Conservation (phyloP, 306 rosid species). For the Purshia tridentata region DNA sequence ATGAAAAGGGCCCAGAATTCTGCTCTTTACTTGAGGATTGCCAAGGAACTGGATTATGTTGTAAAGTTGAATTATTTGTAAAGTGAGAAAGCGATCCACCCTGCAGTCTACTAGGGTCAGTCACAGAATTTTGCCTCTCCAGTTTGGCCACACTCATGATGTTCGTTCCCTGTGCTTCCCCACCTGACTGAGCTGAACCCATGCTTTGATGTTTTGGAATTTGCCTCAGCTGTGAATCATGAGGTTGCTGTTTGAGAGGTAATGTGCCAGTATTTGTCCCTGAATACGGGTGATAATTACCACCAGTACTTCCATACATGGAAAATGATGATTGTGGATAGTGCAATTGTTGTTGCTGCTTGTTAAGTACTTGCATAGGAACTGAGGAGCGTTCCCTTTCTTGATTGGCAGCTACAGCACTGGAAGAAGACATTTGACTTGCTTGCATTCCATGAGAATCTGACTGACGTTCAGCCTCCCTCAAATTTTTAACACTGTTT, state of each 20-base stretch:
- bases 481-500: slow-evolving; percentile 45
- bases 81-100: slow-evolving; percentile 59
- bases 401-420: slow-evolving; percentile 48
- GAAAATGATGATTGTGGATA: slow-evolving; percentile 49
- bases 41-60: slow-evolving; percentile 63
- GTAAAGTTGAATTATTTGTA: slow-evolving; percentile 51
- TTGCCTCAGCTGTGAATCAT: slow-evolving; percentile 69
- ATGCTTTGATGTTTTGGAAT: slow-evolving; percentile 59
- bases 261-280: slow-evolving; percentile 56
- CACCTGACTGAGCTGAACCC: slow-evolving; percentile 56
- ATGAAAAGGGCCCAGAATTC: slow-evolving; percentile 43
- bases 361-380: slow-evolving; percentile 61
- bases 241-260: slow-evolving; percentile 59
- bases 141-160: slow-evolving; percentile 44
- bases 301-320: slow-evolving; percentile 56
- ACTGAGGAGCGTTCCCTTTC: slow-evolving; percentile 62
- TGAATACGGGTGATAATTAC: slow-evolving; percentile 60
- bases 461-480: slow-evolving; percentile 43
- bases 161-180: slow-evolving; percentile 47
- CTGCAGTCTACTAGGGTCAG: slow-evolving; percentile 65
- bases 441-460: slow-evolving; percentile 51
- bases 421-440: slow-evolving; percentile 56
- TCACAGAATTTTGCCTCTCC: slow-evolving; percentile 53
- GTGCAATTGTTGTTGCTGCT: slow-evolving; percentile 62
- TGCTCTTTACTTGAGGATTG: slow-evolving; percentile 65